Conservation (phyloP, 2,329 filamentous ascomycete genomes). For the Bisporella sp. region DNA sequence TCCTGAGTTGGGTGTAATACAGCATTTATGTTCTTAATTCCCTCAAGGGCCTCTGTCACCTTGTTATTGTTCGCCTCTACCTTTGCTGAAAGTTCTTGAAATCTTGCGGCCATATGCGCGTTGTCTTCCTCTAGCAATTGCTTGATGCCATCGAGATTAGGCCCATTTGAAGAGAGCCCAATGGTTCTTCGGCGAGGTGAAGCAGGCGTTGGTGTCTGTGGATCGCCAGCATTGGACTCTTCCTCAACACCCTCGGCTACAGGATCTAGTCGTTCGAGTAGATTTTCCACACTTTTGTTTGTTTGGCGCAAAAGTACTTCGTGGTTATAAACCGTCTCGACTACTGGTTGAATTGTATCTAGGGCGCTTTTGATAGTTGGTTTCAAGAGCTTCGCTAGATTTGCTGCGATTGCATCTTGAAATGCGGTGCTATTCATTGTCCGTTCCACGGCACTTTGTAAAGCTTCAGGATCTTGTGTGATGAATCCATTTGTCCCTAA, state of each 20-base stretch:
- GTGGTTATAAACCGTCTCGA: slow-evolving; percentile 27
- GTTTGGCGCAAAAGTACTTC: slow-evolving; percentile 25
- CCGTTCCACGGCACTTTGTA: slow-evolving; percentile 21
- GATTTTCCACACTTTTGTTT: slow-evolving; percentile 24
- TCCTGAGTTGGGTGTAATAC: slow-evolving; percentile 13
- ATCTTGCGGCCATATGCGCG: slow-evolving; percentile 14
- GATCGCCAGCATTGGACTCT: neutral
- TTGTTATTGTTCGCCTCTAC: slow-evolving; percentile 19
- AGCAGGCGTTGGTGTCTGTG: neutral
- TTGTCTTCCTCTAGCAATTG: slow-evolving; percentile 16
- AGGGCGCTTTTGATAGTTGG: slow-evolving; percentile 25
- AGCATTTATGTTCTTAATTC: slow-evolving; percentile 14
- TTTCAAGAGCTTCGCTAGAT: slow-evolving; percentile 24
- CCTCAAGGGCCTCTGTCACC: slow-evolving; percentile 14
- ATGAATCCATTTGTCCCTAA: slow-evolving; percentile 11
- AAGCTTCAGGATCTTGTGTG: slow-evolving; percentile 18
- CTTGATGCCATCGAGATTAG: slow-evolving; percentile 8
- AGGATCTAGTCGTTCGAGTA: slow-evolving; percentile 19
- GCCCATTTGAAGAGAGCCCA: neutral
- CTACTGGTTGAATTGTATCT: slow-evolving; percentile 26
- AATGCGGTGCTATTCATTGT: slow-evolving; percentile 24
- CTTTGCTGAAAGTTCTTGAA: slow-evolving; percentile 19
- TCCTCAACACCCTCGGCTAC: slow-evolving; percentile 7
- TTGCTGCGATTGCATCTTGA: slow-evolving; percentile 24
- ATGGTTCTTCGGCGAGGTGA: neutral